Percentiles rank a stretch among this genome's conserved stretches.
These are phyloP conservation scores for Westerdykella aurantiaca DNA, from an alignment of 2,329 filamentous ascomycete species.

Conservation along the genomic window DNA sequence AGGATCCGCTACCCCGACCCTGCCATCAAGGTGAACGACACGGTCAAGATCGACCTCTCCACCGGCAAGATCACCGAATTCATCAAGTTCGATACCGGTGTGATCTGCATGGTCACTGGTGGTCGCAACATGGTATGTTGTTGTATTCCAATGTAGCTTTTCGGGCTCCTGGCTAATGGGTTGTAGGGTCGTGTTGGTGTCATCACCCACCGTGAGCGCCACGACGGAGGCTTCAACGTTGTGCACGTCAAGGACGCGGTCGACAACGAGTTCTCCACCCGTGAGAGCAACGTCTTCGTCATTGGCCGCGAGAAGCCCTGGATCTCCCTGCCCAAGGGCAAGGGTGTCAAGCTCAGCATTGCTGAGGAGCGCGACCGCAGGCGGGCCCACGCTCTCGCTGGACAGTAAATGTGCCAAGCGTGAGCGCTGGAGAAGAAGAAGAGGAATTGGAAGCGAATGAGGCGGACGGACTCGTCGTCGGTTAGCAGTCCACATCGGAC, in stretches of 20 bases:
- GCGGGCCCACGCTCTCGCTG: slow-evolving; percentile 60
- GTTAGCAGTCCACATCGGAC: slow-evolving; percentile 15
- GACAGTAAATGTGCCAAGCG: slow-evolving; percentile 37
- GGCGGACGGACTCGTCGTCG: neutral
- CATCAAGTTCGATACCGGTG: slow-evolving; percentile 98
- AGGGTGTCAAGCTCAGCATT: slow-evolving; percentile 97
- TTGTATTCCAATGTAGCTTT: no score
- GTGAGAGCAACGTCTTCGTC: slow-evolving; percentile 99
- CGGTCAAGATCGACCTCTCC: slow-evolving; percentile 95
- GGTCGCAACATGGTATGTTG: slow-evolving; percentile 86
- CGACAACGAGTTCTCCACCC: slow-evolving; percentile 99
- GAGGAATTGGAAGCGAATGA: neutral
- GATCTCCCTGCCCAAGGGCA: slow-evolving; percentile 99
- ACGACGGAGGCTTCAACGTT: slow-evolving; percentile 99
- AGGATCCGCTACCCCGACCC: slow-evolving; percentile 99
- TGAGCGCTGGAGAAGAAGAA: slow-evolving; percentile 2
- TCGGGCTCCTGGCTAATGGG: slow-evolving; percentile 3
- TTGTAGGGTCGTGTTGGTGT: slow-evolving; percentile 90
- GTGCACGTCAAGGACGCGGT: slow-evolving; percentile 99
- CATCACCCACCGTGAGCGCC: slow-evolving; percentile 99
- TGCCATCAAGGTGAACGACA: slow-evolving; percentile 99
- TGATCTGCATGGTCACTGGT: slow-evolving; percentile 97
- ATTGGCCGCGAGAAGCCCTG: slow-evolving; percentile 98
- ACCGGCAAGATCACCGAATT: slow-evolving; percentile 98
- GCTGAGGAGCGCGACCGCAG: slow-evolving; percentile 98